Evolutionary conservation across 306 rosid genomes (phyloP).

Genomic region (Vigna unguiculata): DNA sequence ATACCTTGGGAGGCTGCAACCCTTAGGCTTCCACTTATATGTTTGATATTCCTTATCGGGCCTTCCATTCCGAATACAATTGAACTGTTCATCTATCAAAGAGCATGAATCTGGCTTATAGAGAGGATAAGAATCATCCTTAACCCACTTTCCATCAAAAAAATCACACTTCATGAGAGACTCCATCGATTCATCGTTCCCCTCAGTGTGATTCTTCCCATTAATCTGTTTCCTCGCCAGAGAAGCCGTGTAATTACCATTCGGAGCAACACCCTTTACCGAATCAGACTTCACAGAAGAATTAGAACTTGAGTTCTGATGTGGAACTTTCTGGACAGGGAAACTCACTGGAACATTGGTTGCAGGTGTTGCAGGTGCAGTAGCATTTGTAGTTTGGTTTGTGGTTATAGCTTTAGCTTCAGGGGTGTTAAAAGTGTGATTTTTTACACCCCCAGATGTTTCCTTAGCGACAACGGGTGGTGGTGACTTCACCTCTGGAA

Average conservation of each 20-base stretch:
- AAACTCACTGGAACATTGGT: conserved; percentile 9
- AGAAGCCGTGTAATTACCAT: conserved; percentile 54
- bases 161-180: conserved; percentile 82
- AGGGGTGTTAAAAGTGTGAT: conserved; percentile 34
- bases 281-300: conserved; percentile 23
- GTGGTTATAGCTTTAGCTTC: not conserved
- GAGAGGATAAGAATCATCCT: conserved; percentile 76
- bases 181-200: conserved; percentile 50
- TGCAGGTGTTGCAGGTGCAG: conserved; percentile 1
- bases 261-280: conserved; percentile 35
- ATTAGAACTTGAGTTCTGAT: not conserved
- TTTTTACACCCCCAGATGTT: conserved; percentile 35
- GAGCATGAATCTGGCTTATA: conserved; percentile 84
- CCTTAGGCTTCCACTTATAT: conserved; percentile 89
- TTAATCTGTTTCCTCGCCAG: conserved; percentile 51
- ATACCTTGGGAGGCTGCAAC: conserved; percentile 75
- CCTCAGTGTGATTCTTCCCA: conserved; percentile 37
- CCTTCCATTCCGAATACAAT: conserved; percentile 80
- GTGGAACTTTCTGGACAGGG: not conserved
- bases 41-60: conserved; percentile 76
- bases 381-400: conserved; percentile 13
- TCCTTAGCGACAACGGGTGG: conserved; percentile 37
- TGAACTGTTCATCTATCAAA: conserved; percentile 83
- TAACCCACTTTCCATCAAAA: conserved; percentile 82
- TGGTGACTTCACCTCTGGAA: conserved; percentile 13